These are phyloP conservation scores for Lentinula guzmanii DNA, from an alignment of 768 basidiomycete genomes.

Conservation along the genomic window DNA sequence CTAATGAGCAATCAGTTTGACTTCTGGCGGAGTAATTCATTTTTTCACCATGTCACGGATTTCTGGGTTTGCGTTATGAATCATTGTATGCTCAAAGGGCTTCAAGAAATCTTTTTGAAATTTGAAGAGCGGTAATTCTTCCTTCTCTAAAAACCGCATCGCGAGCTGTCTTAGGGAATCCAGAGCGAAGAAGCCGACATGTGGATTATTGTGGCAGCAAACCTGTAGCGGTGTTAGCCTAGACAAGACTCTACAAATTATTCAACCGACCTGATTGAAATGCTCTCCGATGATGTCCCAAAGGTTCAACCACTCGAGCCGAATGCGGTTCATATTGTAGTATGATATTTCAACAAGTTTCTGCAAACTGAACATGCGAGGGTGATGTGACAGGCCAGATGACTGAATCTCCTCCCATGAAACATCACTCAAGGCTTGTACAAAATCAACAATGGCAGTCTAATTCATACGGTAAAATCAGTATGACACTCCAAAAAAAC, in stretches of 20 bases:
- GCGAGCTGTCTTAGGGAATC: slow-evolving; percentile 95
- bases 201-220: slow-evolving; percentile 95
- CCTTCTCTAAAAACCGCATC: slow-evolving; percentile 98
- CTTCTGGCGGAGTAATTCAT: neutral
- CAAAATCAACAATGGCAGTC: slow-evolving; percentile 98
- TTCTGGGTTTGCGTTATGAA: slow-evolving; percentile 92
- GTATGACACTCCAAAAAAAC: slow-evolving; percentile 3
- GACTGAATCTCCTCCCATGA: slow-evolving; percentile 99
- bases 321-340: slow-evolving; percentile 98
- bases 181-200: slow-evolving; percentile 94
- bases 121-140: slow-evolving; percentile 95
- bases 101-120: slow-evolving; percentile 99
- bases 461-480: slow-evolving; percentile 22
- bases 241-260: neutral
- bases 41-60: slow-evolving; percentile 84
- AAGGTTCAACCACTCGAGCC: slow-evolving; percentile 95
- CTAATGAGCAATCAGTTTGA: slow-evolving; percentile 30
- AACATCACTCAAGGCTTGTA: slow-evolving; percentile 90
- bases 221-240: slow-evolving; percentile 48
- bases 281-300: slow-evolving; percentile 99
- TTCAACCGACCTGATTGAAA: slow-evolving; percentile 79
- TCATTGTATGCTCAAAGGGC: slow-evolving; percentile 98
- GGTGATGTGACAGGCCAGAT: slow-evolving; percentile 89
- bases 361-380: slow-evolving; percentile 93
- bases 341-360: slow-evolving; percentile 99